Percentiles rank a stretch among this genome's conserved stretches.
phyloP scores from a whole-genome alignment of 1,139 yeast species.

The Kodamaea suecica region DNA sequence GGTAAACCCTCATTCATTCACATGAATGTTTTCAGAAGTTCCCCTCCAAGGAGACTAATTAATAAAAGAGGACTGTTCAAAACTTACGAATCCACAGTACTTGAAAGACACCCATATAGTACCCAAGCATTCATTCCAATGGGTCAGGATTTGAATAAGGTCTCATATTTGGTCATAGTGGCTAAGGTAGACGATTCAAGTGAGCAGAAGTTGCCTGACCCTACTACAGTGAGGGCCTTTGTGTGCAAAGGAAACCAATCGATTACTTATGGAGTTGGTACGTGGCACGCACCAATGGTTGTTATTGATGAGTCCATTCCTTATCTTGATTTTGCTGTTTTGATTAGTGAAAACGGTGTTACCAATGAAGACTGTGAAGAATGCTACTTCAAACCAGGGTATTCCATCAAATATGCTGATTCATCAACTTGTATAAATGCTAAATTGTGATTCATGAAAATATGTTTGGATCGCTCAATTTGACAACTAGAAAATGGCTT shows the following conservation, averaged over 20 bases:
- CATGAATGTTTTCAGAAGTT: conserved; percentile 81
- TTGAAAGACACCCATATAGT: conserved; percentile 88
- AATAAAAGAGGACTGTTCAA: conserved; percentile 20
- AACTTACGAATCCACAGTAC: conserved; percentile 58
- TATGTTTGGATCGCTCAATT: not conserved
- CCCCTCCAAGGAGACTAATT: conserved; percentile 66
- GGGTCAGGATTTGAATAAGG: conserved; percentile 55
- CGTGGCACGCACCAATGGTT: conserved; percentile 91
- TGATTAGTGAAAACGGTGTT: conserved; percentile 79
- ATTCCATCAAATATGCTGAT: conserved; percentile 30
- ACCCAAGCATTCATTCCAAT: conserved; percentile 89
- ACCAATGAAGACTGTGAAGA: conserved; percentile 83
- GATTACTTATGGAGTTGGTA: conserved; percentile 76
- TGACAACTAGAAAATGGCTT: too few relatives aligned
- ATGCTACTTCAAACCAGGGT: conserved; percentile 64
- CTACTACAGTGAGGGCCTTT: conserved; percentile 60
- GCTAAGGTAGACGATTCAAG: conserved; percentile 53
- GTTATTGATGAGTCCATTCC: conserved; percentile 53
- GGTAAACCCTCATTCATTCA: conserved; percentile 53
- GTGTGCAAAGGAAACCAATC: conserved; percentile 80
- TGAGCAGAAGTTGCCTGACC: conserved; percentile 54
- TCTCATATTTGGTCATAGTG: conserved; percentile 76
- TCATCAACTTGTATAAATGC: not conserved
- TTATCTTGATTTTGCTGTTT: conserved; percentile 74
- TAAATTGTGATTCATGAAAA: not conserved